A percentile compares a stretch with the other conserved stretches of the same genome.
Evolutionary conservation across 2,329 filamentous ascomycete genomes (phyloP).

Genomic region (Ceratocystis alfenasii): DNA sequence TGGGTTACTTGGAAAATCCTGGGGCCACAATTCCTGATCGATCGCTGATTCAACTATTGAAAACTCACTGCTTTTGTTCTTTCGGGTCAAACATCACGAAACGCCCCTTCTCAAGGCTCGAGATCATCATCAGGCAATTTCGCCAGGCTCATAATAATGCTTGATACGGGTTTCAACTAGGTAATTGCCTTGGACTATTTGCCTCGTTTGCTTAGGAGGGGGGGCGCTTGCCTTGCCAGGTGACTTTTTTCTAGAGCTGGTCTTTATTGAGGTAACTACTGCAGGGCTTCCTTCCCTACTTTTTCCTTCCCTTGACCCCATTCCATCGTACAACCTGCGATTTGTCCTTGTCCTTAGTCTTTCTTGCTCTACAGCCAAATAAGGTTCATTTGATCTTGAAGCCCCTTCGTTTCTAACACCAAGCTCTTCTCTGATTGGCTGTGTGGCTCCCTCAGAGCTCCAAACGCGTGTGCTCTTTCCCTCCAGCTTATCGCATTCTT

Average conservation of each 20-base stretch:
- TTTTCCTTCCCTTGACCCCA: not conserved
- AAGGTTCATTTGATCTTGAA: not conserved
- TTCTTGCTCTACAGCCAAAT: not conserved
- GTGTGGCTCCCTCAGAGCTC: not conserved
- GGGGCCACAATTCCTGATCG: not conserved
- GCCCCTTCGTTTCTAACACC: not conserved
- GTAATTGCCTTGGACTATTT: not conserved
- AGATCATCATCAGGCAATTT: not conserved
- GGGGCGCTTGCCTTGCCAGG: not conserved
- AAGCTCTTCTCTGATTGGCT: slow-evolving; percentile 4
- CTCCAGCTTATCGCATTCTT: slow-evolving; percentile 6
- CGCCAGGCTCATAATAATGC: not conserved
- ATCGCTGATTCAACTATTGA: too few species aligned
- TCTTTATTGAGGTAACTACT: not conserved
- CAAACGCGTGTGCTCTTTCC: not conserved
- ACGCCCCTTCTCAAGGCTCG: not conserved
- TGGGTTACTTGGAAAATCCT: not conserved
- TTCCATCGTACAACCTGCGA: not conserved
- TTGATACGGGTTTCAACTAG: not conserved
- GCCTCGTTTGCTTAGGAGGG: not conserved
- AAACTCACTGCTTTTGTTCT: not conserved
- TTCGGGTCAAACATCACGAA: not conserved
- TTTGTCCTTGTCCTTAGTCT: not conserved
- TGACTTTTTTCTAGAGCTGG: not conserved
- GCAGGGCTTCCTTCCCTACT: not conserved